These are phyloP conservation scores for Styphnolobium japonicum DNA, from an alignment of 306 rosid genomes.

Conservation along the genomic window DNA sequence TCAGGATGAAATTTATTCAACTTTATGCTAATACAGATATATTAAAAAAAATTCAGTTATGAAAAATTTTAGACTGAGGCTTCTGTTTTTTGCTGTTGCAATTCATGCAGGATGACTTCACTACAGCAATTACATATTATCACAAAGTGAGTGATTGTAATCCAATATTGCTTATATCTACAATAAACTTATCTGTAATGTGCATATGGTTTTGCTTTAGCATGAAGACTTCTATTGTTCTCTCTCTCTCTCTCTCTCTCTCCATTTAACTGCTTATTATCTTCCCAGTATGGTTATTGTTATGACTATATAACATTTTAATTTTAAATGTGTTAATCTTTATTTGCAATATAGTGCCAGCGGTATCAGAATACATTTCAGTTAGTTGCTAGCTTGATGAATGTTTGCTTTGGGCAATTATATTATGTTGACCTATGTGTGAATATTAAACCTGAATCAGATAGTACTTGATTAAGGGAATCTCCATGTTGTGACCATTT, in stretches of 20 bases:
- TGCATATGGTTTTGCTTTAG: neutral
- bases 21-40: neutral
- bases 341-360: neutral
- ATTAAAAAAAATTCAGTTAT: neutral
- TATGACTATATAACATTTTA: neutral
- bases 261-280: neutral
- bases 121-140: slow-evolving; percentile 70
- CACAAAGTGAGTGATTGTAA: slow-evolving; percentile 70
- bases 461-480: neutral
- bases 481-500: neutral
- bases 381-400: neutral
- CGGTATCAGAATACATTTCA: neutral
- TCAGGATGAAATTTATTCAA: neutral
- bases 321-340: neutral
- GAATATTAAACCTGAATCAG: neutral
- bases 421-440: neutral
- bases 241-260: neutral
- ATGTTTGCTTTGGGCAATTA: neutral
- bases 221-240: neutral
- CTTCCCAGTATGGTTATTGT: neutral
- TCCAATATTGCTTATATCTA: neutral
- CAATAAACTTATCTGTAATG: neutral
- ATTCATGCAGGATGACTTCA: slow-evolving; percentile 69
- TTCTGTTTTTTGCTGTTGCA: slow-evolving; percentile 7
- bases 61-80: slow-evolving; percentile 15